Evolutionary conservation across 2,329 filamentous ascomycete species (phyloP).

Genomic region (Pseudocercospora crystallina): DNA sequence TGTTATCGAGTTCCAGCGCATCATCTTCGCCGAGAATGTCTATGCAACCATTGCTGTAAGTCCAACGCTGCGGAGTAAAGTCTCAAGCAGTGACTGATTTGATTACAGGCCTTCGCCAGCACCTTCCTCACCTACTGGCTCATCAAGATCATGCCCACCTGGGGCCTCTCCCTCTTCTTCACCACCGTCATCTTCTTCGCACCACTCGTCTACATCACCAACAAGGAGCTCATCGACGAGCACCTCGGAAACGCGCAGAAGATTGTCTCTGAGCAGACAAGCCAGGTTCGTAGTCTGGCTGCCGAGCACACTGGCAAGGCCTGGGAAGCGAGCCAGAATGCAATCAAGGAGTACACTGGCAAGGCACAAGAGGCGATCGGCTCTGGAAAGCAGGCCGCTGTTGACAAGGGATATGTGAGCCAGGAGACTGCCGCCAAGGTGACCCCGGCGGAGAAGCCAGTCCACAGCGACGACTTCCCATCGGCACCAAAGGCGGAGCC

Average conservation of each 20-base stretch:
- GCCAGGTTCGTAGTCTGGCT: constrained; percentile 60
- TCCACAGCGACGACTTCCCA: constrained; percentile 23
- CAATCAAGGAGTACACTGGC: constrained; percentile 60
- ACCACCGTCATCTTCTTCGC: constrained; percentile 58
- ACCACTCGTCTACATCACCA: constrained; percentile 64
- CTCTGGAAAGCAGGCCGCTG: constrained; percentile 36
- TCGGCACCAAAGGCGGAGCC: constrained; percentile 25
- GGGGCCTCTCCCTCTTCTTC: constrained; percentile 60
- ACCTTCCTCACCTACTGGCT: constrained; percentile 63
- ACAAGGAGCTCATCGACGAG: constrained; percentile 63
- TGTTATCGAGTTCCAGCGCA: constrained; percentile 66
- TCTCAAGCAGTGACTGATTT: constrained; percentile 23
- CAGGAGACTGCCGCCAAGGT: constrained; percentile 34
- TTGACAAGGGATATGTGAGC: constrained; percentile 38
- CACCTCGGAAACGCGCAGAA: constrained; percentile 57
- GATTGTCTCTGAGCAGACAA: constrained; percentile 58
- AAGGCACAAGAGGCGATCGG: constrained; percentile 60
- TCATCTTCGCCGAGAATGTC: constrained; percentile 66
- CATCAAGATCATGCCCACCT: constrained; percentile 65
- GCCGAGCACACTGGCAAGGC: constrained; percentile 60
- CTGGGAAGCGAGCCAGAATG: constrained; percentile 57
- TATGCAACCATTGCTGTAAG: constrained; percentile 60
- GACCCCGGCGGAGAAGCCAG: constrained; percentile 20
- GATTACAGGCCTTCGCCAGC: constrained; percentile 56
- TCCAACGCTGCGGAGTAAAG: no score